phyloP scores from a whole-genome alignment of 371 early-diverging fungal species.

The Syncephalastrum sp. region DNA sequence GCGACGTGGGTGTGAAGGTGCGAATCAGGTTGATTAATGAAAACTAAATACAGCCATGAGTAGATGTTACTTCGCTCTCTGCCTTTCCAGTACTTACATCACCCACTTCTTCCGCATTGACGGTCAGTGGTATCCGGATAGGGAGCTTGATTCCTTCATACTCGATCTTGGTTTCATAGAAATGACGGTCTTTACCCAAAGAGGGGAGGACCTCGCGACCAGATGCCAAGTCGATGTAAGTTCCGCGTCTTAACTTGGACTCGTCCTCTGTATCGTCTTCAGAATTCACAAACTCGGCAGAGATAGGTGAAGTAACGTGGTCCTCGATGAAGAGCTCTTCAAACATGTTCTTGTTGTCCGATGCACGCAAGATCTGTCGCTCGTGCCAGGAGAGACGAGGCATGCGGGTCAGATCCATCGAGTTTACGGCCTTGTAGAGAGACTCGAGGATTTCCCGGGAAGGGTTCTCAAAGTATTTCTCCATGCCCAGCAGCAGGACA shows the following conservation, averaged over 20 bases:
- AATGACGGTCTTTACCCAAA: slow-evolving; percentile 80
- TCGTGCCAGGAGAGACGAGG: slow-evolving; percentile 79
- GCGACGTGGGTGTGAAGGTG: slow-evolving; percentile 58
- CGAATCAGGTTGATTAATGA: slow-evolving; percentile 75
- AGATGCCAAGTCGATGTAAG: slow-evolving; percentile 56
- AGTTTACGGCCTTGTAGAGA: slow-evolving; percentile 81
- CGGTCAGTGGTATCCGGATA: slow-evolving; percentile 82
- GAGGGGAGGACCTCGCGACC: slow-evolving; percentile 43
- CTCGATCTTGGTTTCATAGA: slow-evolving; percentile 80
- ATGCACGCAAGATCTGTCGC: slow-evolving; percentile 72
- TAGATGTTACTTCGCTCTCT: background rate
- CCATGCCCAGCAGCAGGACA: slow-evolving; percentile 83
- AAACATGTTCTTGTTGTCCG: slow-evolving; percentile 82
- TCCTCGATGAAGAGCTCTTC: slow-evolving; percentile 72
- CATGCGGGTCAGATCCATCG: slow-evolving; percentile 81
- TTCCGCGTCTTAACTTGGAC: slow-evolving; percentile 37
- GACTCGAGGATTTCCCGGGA: slow-evolving; percentile 71
- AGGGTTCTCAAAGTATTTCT: slow-evolving; percentile 86
- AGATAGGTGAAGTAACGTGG: slow-evolving; percentile 15
- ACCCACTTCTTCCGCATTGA: slow-evolving; percentile 88
- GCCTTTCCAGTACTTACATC: slow-evolving; percentile 58
- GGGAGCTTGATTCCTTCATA: slow-evolving; percentile 83
- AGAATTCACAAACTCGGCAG: slow-evolving; percentile 14
- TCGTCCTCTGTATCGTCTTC: slow-evolving; percentile 21
- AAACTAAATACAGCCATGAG: slow-evolving; percentile 50